These are phyloP conservation scores for Myrmaecium sp. DNA, from an alignment of 2,329 filamentous ascomycete genomes.

Conservation along the genomic window DNA sequence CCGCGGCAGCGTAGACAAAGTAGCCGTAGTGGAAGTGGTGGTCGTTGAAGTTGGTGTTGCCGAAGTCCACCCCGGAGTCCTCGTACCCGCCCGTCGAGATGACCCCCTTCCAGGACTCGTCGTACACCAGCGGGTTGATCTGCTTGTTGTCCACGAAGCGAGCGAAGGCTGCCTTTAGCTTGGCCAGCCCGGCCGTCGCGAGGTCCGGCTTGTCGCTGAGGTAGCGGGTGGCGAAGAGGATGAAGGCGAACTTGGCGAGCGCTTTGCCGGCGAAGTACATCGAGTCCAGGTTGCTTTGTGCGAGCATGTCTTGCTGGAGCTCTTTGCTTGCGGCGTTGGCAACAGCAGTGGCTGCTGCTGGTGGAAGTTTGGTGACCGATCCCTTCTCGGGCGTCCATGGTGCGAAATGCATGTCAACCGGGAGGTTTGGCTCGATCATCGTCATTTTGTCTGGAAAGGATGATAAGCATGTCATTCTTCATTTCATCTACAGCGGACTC, in stretches of 20 bases:
- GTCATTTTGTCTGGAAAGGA: constrained; percentile 31
- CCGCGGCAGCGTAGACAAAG: constrained; percentile 70
- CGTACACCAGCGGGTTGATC: constrained; percentile 36
- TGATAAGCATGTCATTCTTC: too few species aligned
- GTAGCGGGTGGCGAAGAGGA: constrained; percentile 32
- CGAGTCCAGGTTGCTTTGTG: constrained; percentile 58
- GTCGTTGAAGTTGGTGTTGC: constrained; percentile 68
- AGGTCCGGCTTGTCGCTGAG: constrained; percentile 38
- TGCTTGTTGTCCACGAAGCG: constrained; percentile 29
- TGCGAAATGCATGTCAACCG: constrained; percentile 56
- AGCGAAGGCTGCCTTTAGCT: constrained; percentile 29
- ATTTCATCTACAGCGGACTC: too few species aligned
- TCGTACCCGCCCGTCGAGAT: constrained; percentile 64
- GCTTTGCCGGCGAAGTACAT: constrained; percentile 80
- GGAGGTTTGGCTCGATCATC: constrained; percentile 58
- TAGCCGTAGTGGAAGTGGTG: constrained; percentile 59
- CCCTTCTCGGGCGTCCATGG: constrained; percentile 49
- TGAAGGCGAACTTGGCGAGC: constrained; percentile 23
- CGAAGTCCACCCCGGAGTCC: constrained; percentile 63
- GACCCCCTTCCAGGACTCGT: constrained; percentile 57
- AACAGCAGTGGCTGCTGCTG: constrained; percentile 42
- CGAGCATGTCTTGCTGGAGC: constrained; percentile 56
- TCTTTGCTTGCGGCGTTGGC: constrained; percentile 50
- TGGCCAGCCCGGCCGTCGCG: constrained; percentile 31
- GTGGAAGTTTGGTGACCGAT: constrained; percentile 21